Evolutionary conservation across 2,329 filamentous ascomycete genomes (phyloP), one percentile per base, ranked within the genome.

Genomic region (Neophaeococcomyces aloes): DNA sequence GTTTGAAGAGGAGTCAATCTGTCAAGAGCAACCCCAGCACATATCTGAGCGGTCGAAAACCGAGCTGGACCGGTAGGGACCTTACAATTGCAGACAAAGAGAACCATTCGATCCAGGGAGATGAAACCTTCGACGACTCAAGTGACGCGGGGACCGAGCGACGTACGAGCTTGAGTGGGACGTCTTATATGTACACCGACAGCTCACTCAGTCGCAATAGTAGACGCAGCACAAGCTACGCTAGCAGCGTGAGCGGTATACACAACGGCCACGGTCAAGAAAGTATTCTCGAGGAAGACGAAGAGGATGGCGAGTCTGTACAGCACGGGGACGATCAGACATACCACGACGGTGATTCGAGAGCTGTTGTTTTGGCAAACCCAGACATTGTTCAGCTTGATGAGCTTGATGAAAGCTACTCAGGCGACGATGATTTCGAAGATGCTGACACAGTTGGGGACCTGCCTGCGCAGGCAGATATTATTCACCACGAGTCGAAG

Each of bases 1-100:
- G 76, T 36, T 70, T 94, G 52, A 82, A 81, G 65, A 75, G 84
- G 48, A 88, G 82, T 60, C 82, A 88, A 59, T 87, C 83, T 46
- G 82, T 86, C 52, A 80, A 83, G 55, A 77, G 76, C 17, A 71
- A 78, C 21, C 67, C 65, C 27, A 65, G 62, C 8, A 58, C 60
- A 1, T 54, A 54, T 38, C 69, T 70, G 19, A 65, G 67, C 0
- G 59, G 76, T 36, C 72, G 83, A 37, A 86, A 87, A 64, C 68
- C 72, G 33, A 86, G 81, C 56, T 86, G 82, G 81, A 77, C 73
- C 23, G 75, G 74, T 13, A 46, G 47, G 5, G 44, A 50, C 7
- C 49, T 54, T 21, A 63, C 62, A 3, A 48, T 62, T 29, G 60
- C 63, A 7, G 66, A 71, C 57, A 81, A 81, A 60, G 79, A 82